Percentiles rank a stretch among this genome's conserved stretches.
Evolutionary conservation across 495 filamentous ascomycete species (phyloP).

Genomic region (Rostrohypoxylon terebratum): DNA sequence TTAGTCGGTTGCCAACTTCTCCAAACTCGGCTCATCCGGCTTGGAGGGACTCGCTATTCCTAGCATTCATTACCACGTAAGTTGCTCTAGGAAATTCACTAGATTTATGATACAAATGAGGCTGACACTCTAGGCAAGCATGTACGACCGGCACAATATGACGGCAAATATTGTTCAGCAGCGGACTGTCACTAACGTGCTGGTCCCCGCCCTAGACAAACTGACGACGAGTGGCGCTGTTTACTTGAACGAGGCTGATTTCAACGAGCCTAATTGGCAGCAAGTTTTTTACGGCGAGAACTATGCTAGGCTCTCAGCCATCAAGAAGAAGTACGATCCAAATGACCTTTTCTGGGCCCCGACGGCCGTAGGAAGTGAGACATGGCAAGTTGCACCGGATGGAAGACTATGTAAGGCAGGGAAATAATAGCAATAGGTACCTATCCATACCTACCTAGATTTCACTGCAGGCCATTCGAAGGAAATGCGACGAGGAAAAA

Average conservation of each 20-base stretch:
- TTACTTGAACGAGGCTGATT: conserved; percentile 56
- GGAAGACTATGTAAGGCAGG: neutral
- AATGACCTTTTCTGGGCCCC: conserved; percentile 54
- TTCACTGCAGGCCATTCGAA: neutral
- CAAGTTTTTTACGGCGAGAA: conserved; percentile 56
- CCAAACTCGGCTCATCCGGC: neutral
- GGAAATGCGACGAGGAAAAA: no score
- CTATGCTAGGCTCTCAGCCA: conserved; percentile 54
- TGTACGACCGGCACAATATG: neutral
- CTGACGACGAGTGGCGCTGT: conserved; percentile 50
- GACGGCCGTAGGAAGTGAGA: conserved; percentile 19
- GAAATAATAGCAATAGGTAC: no score
- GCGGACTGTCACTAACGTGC: conserved; percentile 19
- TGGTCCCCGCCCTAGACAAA: conserved; percentile 37
- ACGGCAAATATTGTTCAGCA: neutral
- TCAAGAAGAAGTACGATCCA: conserved; percentile 65
- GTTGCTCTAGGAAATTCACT: neutral
- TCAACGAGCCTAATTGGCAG: conserved; percentile 55
- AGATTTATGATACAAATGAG: neutral
- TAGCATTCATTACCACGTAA: neutral
- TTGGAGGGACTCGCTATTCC: neutral
- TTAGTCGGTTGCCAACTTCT: neutral
- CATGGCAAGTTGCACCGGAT: neutral
- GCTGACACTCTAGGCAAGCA: neutral
- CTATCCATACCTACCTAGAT: no score